Conservation (phyloP, 1,139 yeast species). For the Candida pseudocylindracea region DNA sequence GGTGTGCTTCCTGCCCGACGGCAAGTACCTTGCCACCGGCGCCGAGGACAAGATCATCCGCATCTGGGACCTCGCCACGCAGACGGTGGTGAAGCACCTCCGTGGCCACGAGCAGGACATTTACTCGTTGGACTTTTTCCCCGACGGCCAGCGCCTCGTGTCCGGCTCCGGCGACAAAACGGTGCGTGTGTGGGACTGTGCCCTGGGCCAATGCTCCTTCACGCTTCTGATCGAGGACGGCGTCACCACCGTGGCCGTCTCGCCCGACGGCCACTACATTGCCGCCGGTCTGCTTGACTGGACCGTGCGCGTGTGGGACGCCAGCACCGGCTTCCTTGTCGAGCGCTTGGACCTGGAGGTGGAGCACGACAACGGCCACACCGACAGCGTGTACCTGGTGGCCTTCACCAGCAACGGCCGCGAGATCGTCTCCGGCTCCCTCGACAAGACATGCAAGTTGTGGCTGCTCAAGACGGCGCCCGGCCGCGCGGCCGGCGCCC, state of each 20-base stretch:
- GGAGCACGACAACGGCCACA: conserved; percentile 80
- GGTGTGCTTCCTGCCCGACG: conserved; percentile 94
- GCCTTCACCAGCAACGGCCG: conserved; percentile 84
- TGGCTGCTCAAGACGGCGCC: conserved; percentile 61
- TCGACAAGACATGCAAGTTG: conserved; percentile 87
- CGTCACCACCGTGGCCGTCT: conserved; percentile 91
- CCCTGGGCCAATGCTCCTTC: conserved; percentile 74
- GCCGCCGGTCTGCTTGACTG: conserved; percentile 96
- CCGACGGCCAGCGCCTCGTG: conserved; percentile 83
- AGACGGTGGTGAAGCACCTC: conserved; percentile 70
- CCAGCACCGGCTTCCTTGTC: conserved; percentile 77
- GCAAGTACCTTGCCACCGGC: conserved; percentile 88
- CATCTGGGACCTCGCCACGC: conserved; percentile 85
- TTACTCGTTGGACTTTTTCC: conserved; percentile 87
- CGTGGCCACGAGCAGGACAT: conserved; percentile 97
- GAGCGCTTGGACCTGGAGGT: conserved; percentile 85
- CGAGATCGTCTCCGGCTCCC: conserved; percentile 84
- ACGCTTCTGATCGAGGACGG: conserved; percentile 92
- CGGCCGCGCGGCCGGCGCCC: conserved; percentile 14
- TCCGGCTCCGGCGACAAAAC: conserved; percentile 96
- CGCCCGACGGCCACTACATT: conserved; percentile 83
- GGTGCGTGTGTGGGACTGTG: conserved; percentile 91
- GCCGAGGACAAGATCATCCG: conserved; percentile 95
- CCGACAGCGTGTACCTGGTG: conserved; percentile 89
- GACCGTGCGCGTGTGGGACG: conserved; percentile 95